These are phyloP conservation scores for Neopestalotiopsis sp. DNA, from an alignment of 2,329 filamentous ascomycete species.

Conservation along the genomic window DNA sequence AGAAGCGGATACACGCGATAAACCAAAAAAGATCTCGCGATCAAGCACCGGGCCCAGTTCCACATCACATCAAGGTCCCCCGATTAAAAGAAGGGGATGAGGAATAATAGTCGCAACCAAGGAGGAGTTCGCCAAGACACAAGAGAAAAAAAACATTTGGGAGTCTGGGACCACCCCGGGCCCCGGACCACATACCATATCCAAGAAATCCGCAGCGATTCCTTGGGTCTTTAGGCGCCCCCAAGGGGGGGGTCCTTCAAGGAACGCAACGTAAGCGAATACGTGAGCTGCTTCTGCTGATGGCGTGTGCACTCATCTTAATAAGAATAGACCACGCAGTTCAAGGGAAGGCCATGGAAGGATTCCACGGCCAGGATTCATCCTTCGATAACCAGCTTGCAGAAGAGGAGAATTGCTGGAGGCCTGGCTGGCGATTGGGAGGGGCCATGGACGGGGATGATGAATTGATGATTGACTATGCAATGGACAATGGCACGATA, in stretches of 20 bases:
- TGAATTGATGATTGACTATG: not conserved
- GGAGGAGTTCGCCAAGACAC: not conserved
- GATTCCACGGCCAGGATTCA: constrained; percentile 1
- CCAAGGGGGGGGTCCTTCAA: not conserved
- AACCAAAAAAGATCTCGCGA: not conserved
- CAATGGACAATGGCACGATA: too few species aligned
- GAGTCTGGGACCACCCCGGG: too few species aligned
- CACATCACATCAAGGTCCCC: not conserved
- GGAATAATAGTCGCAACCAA: not conserved
- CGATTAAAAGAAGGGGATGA: not conserved
- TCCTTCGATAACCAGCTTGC: not conserved
- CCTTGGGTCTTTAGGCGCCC: not conserved
- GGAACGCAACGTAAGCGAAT: not conserved
- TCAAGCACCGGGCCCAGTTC: not conserved
- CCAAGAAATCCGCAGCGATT: not conserved
- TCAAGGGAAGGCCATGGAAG: not conserved
- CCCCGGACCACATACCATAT: not conserved
- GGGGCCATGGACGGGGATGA: not conserved
- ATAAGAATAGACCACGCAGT: not conserved
- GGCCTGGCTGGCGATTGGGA: not conserved
- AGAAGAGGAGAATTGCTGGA: not conserved
- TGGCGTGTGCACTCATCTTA: not conserved
- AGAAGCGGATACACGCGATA: not conserved
- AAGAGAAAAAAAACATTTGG: not conserved
- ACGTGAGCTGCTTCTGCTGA: not conserved